Evolutionary conservation across 2,329 filamentous ascomycete species (phyloP).

Genomic region (Drechslera avenae): DNA sequence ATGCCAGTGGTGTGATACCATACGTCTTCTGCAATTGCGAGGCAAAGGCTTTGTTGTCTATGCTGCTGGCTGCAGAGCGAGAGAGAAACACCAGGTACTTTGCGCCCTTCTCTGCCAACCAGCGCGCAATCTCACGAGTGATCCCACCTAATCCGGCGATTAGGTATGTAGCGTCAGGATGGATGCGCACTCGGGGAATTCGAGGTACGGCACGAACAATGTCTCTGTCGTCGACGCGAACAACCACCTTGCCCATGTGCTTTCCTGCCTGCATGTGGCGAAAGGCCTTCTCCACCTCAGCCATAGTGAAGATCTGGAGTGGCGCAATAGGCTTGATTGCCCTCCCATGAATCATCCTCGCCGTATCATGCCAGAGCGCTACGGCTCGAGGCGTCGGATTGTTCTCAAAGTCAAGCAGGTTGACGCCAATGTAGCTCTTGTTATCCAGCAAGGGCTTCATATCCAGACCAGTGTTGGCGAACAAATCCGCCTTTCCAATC

Average conservation of each 20-base stretch:
- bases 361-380: not conserved
- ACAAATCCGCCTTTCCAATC: slow-evolving; percentile 18
- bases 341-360: slow-evolving; percentile 6
- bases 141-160: slow-evolving; percentile 30
- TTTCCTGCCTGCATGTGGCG: slow-evolving; percentile 37
- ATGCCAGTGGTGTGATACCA: not conserved
- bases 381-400: slow-evolving; percentile 1
- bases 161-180: slow-evolving; percentile 25
- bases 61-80: slow-evolving; percentile 10
- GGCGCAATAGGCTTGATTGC: slow-evolving; percentile 8
- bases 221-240: slow-evolving; percentile 32
- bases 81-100: slow-evolving; percentile 27
- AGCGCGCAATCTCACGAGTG: slow-evolving; percentile 24
- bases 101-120: slow-evolving; percentile 27
- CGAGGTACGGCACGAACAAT: slow-evolving; percentile 6
- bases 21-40: slow-evolving; percentile 5
- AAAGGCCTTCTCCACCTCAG: slow-evolving; percentile 11
- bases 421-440: slow-evolving; percentile 9
- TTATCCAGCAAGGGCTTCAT: slow-evolving; percentile 19
- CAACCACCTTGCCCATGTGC: slow-evolving; percentile 50
- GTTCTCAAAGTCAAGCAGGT: slow-evolving; percentile 8
- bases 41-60: slow-evolving; percentile 4
- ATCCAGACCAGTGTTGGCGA: slow-evolving; percentile 17
- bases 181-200: slow-evolving; percentile 2
- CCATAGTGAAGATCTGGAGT: slow-evolving; percentile 7